Conservation (phyloP, 441 rosid species). For the Metrosideros polymorpha region DNA sequence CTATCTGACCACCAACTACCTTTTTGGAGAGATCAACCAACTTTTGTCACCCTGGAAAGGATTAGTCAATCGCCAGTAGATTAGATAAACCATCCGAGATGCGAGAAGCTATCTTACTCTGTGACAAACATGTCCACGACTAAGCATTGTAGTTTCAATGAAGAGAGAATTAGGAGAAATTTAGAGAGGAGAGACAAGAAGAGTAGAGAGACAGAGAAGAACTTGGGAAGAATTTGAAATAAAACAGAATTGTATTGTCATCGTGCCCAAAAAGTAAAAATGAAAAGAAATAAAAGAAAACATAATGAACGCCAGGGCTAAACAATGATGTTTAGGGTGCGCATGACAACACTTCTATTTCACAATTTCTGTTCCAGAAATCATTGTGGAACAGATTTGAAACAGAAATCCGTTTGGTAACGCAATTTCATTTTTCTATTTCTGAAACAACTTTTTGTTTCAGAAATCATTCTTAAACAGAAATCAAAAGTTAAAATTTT, state of each 20-base stretch:
- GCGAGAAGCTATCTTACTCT: not conserved
- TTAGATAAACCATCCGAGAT: not conserved
- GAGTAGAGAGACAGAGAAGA: not conserved
- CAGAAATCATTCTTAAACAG: no score
- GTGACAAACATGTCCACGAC: not conserved
- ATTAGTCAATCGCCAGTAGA: not conserved
- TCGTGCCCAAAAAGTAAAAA: not conserved
- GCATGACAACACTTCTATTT: no score
- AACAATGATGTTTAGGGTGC: no score
- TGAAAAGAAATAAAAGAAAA: no score
- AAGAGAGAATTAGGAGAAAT: not conserved
- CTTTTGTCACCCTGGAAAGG: not conserved
- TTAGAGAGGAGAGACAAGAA: not conserved
- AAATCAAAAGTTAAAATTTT: no score
- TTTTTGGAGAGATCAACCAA: not conserved
- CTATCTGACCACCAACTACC: not conserved
- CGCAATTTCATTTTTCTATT: no score
- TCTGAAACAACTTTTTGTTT: no score
- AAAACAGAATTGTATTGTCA: not conserved
- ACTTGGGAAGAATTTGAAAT: not conserved
- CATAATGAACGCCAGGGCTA: not conserved
- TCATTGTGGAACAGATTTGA: no score
- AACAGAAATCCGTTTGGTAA: no score
- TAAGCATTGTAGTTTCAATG: not conserved
- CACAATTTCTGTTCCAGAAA: no score